These are phyloP conservation scores for Simmondsia chinensis DNA, from an alignment of 148 eudicot genomes.

Conservation along the genomic window DNA sequence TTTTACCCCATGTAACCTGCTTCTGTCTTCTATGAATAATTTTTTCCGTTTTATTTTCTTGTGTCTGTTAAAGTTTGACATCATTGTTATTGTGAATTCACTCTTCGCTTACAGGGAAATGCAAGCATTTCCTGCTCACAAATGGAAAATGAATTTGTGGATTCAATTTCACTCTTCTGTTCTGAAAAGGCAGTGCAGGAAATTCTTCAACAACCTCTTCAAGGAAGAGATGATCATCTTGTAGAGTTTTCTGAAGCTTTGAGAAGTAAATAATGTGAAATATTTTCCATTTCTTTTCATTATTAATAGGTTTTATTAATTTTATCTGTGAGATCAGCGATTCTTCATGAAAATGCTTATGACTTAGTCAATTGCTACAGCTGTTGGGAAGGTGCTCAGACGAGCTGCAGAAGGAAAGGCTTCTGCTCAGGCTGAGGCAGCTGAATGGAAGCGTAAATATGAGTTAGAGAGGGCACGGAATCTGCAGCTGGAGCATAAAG, in stretches of 20 bases:
- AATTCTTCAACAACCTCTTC: slow-evolving; percentile 21
- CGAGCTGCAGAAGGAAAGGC: slow-evolving; percentile 91
- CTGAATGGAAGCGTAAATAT: slow-evolving; percentile 97
- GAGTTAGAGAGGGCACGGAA: slow-evolving; percentile 77
- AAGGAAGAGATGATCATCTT: slow-evolving; percentile 26
- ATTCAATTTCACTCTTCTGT: slow-evolving; percentile 11
- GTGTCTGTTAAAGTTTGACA: too few relatives aligned
- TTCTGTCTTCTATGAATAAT: not conserved
- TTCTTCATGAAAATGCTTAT: slow-evolving; percentile 14
- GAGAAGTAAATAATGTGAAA: slow-evolving; percentile 52
- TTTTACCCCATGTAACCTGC: not conserved
- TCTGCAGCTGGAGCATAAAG: slow-evolving; percentile 65
- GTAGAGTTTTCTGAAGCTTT: slow-evolving; percentile 41
- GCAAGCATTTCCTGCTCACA: slow-evolving; percentile 8
- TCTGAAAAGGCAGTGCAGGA: slow-evolving; percentile 25
- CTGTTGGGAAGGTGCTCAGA: slow-evolving; percentile 85
- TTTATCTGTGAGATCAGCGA: not conserved
- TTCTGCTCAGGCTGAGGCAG: slow-evolving; percentile 91
- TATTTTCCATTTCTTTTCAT: not conserved
- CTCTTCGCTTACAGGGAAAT: slow-evolving; percentile 13
- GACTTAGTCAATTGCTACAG: slow-evolving; percentile 25
- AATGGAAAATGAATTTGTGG: slow-evolving; percentile 18
- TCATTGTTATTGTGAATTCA: too few relatives aligned
- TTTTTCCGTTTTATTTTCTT: not conserved
- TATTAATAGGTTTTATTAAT: not conserved